Evolutionary conservation across 345 rosid genomes (phyloP), one percentile per base, ranked within the genome.

Genomic region (Heritiera littoralis): DNA sequence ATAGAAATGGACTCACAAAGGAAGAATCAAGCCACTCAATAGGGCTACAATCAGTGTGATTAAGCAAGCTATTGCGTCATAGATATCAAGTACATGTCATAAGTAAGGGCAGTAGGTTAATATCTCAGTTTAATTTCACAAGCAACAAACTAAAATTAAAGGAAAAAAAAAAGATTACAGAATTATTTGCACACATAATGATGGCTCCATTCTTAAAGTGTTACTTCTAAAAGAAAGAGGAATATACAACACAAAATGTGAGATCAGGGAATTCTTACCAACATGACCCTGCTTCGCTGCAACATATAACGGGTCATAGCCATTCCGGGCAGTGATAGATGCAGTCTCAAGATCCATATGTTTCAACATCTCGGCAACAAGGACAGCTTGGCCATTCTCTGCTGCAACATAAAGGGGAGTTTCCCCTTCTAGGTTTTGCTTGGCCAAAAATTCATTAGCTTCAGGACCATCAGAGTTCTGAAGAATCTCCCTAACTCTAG

Each of bases 261-360:
- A 71, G 64, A 64, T 70, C 49, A 64, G 60, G 43, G 13, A 61
- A 38, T 74, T 54, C 84, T 83, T 87, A 96, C 99, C 98, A 32
- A 94, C 91, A 86, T 96, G 95, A 78, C 99, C 98, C 77, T 96
- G 98, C 89, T 88, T 96, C 17, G 99, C 92, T 12, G 98, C 94
- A 35, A 96, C 89, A 84, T 96, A 98, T 82, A 96, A 92, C 2
- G 99, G 89, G 78, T 92, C 98, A 80, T 83, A 96, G 5, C 97
- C 99, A 72, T 96, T 96, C 84, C 94, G 86, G 28, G 99, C 97
- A 17, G 89, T 80, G 2, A 90, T 85, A 0, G 98, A 91, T 14
- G 93, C 97, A 75, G 81, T 89, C 76, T 87, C 89, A 32, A 92
- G 93, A 82, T 92, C 84, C 89, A 93, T 92, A 82, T 88, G 87